These are phyloP conservation scores for Hibiscus tridactylites DNA, from an alignment of 345 rosid genomes.

Conservation along the genomic window DNA sequence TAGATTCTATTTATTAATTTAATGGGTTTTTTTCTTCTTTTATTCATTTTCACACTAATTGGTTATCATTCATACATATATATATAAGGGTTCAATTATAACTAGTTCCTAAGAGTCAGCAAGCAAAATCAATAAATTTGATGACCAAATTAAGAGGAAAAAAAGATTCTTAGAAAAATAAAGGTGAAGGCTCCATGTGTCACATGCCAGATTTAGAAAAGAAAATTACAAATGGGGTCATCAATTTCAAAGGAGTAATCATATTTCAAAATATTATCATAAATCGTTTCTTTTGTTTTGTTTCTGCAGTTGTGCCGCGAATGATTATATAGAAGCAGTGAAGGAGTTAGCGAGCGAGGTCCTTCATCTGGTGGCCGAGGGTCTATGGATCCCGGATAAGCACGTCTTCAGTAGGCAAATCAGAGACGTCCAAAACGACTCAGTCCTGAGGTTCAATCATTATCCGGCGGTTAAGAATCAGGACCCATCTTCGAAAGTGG, in stretches of 20 bases:
- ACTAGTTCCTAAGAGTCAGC: not conserved
- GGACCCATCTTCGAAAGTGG: constrained; percentile 21
- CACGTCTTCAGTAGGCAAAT: constrained; percentile 50
- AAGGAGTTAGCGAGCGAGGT: constrained; percentile 61
- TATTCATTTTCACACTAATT: no score
- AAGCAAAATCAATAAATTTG: not conserved
- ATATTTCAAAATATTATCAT: not conserved
- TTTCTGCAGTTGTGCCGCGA: constrained; percentile 49
- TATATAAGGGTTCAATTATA: not conserved
- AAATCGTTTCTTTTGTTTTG: not conserved
- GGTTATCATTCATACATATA: no score
- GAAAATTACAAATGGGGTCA: not conserved
- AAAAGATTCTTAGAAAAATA: not conserved
- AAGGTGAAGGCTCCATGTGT: not conserved
- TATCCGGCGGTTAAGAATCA: constrained; percentile 42
- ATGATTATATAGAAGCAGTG: constrained; percentile 53
- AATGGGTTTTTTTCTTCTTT: no score
- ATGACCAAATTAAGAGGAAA: not conserved
- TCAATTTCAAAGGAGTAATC: not conserved
- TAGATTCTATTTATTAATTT: no score
- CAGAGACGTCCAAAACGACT: constrained; percentile 70
- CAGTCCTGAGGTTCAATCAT: constrained; percentile 66
- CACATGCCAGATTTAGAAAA: not conserved
- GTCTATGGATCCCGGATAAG: constrained; percentile 49
- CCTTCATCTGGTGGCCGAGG: constrained; percentile 74